phyloP scores from a whole-genome alignment of 2,329 filamentous ascomycete species.

The Mariannaea elegans region DNA sequence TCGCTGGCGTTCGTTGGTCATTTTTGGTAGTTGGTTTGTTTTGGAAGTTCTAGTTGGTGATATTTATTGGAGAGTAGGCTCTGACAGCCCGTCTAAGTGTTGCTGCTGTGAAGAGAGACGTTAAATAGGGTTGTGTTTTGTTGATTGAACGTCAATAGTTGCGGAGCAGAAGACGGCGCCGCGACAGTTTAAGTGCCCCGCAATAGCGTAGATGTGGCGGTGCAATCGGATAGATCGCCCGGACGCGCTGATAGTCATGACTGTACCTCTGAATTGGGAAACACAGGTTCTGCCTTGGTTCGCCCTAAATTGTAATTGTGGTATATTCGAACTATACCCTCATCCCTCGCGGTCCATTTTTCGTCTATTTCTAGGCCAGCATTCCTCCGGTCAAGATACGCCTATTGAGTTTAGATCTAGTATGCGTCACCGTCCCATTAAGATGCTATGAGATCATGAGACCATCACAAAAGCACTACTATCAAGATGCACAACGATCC shows the following conservation, averaged over 20 bases:
- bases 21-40: slow-evolving; percentile 2
- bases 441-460: too few species aligned
- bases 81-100: too few species aligned
- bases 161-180: neutral
- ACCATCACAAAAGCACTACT: neutral
- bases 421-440: too few species aligned
- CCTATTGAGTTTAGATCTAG: neutral
- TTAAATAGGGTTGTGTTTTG: too few species aligned
- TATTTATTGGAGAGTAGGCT: too few species aligned
- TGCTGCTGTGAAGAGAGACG: too few species aligned
- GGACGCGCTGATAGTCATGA: neutral
- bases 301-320: too few species aligned
- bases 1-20: slow-evolving; percentile 46
- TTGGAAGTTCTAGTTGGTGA: neutral
- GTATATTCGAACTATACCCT: too few species aligned
- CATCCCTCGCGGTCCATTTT: too few species aligned
- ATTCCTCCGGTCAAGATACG: too few species aligned
- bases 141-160: slow-evolving; percentile 3
- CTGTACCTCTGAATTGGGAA: neutral
- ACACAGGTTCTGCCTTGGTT: neutral
- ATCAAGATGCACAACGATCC: neutral
- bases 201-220: slow-evolving; percentile 1
- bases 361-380: too few species aligned
- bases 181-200: neutral
- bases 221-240: neutral